These are phyloP conservation scores for Phylloporus sp. DNA, from an alignment of 768 basidiomycete species.

Conservation along the genomic window DNA sequence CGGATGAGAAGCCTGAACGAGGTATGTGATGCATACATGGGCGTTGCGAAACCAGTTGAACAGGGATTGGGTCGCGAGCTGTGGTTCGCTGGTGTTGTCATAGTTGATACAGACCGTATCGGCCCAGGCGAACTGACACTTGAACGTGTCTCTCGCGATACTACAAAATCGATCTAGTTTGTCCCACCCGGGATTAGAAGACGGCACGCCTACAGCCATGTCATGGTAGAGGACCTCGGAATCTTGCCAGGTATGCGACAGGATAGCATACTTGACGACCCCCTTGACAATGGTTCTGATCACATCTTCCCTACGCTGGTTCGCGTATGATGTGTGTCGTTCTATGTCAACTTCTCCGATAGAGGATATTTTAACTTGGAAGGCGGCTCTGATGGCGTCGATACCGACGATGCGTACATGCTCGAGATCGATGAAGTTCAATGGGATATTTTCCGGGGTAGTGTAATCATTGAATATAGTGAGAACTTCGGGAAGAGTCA, in stretches of 20 bases:
- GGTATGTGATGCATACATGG: slow-evolving; percentile 18
- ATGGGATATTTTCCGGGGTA: slow-evolving; percentile 8
- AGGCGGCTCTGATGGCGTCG: background rate
- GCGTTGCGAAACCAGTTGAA: slow-evolving; percentile 23
- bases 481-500: slow-evolving; percentile 17
- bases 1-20: background rate
- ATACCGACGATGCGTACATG: slow-evolving; percentile 11
- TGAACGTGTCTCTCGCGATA: slow-evolving; percentile 9
- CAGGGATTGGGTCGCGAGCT: background rate
- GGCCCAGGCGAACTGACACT: slow-evolving; percentile 20
- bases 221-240: slow-evolving; percentile 1
- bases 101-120: slow-evolving; percentile 17
- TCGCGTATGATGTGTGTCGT: slow-evolving; percentile 20
- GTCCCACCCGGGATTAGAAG: slow-evolving; percentile 8
- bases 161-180: slow-evolving; percentile 13
- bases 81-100: no score
- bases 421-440: slow-evolving; percentile 16
- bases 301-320: slow-evolving; percentile 22
- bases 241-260: slow-evolving; percentile 12
- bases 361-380: slow-evolving; percentile 9
- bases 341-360: slow-evolving; percentile 20
- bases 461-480: slow-evolving; percentile 11
- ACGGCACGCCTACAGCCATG: background rate
- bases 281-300: slow-evolving; percentile 20
- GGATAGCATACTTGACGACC: slow-evolving; percentile 20